Evolutionary conservation across 2,329 filamentous ascomycete genomes (phyloP).

Genomic region (Calonectria pseudoreteaudii): DNA sequence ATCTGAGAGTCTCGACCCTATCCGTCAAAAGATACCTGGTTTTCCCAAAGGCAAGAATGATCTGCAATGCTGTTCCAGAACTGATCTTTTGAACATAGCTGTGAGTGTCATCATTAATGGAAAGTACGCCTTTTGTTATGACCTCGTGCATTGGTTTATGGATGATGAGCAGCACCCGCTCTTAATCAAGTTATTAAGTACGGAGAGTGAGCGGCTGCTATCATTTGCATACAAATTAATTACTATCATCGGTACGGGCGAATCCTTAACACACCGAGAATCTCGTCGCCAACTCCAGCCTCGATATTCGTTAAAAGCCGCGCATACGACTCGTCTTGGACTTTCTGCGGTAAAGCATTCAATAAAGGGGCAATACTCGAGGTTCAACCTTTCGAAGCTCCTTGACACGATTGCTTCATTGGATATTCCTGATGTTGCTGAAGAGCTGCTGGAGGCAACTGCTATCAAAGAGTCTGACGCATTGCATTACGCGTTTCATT

Average conservation of each 20-base stretch:
- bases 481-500: background rate
- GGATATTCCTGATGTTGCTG: background rate
- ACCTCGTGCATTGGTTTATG: no score
- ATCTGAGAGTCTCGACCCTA: no score
- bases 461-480: background rate
- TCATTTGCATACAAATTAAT: background rate
- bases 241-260: background rate
- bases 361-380: background rate
- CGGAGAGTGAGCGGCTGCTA: no score
- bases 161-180: no score
- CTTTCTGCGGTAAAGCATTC: background rate
- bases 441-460: background rate
- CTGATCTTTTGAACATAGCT: no score
- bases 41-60: no score
- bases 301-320: background rate
- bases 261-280: background rate
- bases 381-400: background rate
- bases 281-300: background rate
- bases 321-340: background rate
- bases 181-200: no score
- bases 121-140: no score
- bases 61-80: no score
- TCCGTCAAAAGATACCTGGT: no score
- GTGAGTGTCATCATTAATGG: no score
- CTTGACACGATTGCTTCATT: background rate